Evolutionary conservation across 805 yeast genomes (phyloP).

Genomic region (Myxozyma melibiosi): DNA sequence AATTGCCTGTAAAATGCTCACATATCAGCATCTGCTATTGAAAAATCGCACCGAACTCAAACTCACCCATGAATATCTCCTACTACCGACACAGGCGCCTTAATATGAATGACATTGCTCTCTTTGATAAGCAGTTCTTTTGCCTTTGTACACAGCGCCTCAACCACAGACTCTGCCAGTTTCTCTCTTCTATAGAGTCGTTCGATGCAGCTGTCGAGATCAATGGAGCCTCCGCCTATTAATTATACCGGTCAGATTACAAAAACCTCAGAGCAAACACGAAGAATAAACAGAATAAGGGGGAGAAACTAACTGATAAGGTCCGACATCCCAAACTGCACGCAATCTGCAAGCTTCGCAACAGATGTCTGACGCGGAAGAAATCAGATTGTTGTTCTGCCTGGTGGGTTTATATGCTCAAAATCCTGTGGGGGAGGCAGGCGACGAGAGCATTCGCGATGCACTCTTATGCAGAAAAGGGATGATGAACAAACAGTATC

Average conservation of each 20-base stretch:
- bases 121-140: constrained; percentile 79
- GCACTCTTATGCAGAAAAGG: too few relatives aligned
- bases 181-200: constrained; percentile 63
- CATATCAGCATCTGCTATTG: not conserved
- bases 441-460: too few relatives aligned
- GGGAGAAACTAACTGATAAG: too few relatives aligned
- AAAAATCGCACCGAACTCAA: not conserved
- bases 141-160: constrained; percentile 74
- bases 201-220: constrained; percentile 73
- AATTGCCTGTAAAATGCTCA: constrained; percentile 59
- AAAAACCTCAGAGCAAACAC: not conserved
- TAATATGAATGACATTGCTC: constrained; percentile 82
- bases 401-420: too few relatives aligned
- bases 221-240: constrained; percentile 37
- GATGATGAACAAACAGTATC: too few relatives aligned
- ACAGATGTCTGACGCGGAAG: too few relatives aligned
- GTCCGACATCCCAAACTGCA: too few relatives aligned
- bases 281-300: too few relatives aligned
- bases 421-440: too few relatives aligned
- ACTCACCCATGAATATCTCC: constrained; percentile 86
- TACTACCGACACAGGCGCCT: constrained; percentile 89
- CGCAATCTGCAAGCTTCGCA: too few relatives aligned
- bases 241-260: not conserved
- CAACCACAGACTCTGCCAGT: constrained; percentile 69
- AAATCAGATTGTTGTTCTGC: too few relatives aligned